A percentile compares a stretch with the other conserved stretches of the same genome.
These are phyloP conservation scores for Fragilariopsis cylindrus DNA, from an alignment of 108 stramenopile species.

Conservation along the genomic window DNA sequence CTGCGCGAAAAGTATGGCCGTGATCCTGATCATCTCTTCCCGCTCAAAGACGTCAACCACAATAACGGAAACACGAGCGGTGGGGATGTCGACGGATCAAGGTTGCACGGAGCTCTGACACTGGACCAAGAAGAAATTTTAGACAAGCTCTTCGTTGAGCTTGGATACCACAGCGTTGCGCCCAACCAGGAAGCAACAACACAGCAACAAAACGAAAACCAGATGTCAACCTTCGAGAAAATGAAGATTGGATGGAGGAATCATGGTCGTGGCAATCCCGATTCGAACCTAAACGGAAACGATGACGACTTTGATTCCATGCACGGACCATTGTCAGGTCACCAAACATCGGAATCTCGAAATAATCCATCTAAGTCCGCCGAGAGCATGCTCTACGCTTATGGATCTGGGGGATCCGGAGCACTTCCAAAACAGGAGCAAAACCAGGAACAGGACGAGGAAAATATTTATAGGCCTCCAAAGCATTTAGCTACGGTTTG, in stretches of 20 bases:
- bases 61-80: not conserved
- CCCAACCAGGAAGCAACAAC: constrained; percentile 19
- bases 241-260: constrained; percentile 43
- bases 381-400: constrained; percentile 20
- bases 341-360: constrained; percentile 2
- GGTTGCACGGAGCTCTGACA: constrained; percentile 52
- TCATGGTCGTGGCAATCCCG: constrained; percentile 11
- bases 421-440: constrained; percentile 7
- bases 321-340: constrained; percentile 6
- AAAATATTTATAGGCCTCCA: constrained; percentile 41
- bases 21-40: constrained; percentile 79
- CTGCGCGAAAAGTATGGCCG: constrained; percentile 75
- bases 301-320: constrained; percentile 5
- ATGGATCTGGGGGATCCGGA: constrained; percentile 6
- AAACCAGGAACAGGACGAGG: constrained; percentile 9
- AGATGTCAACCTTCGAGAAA: constrained; percentile 33
- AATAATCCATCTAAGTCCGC: not conserved
- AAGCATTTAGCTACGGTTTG: constrained; percentile 74
- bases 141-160: constrained; percentile 58
- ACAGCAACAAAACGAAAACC: constrained; percentile 2
- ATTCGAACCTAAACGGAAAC: not conserved
- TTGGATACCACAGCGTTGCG: constrained; percentile 57
- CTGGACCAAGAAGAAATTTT: constrained; percentile 73
- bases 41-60: not conserved
- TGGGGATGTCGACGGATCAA: constrained; percentile 33